These are phyloP conservation scores for Pyricularia sp. DNA, from an alignment of 2,329 filamentous ascomycete species.

Conservation along the genomic window DNA sequence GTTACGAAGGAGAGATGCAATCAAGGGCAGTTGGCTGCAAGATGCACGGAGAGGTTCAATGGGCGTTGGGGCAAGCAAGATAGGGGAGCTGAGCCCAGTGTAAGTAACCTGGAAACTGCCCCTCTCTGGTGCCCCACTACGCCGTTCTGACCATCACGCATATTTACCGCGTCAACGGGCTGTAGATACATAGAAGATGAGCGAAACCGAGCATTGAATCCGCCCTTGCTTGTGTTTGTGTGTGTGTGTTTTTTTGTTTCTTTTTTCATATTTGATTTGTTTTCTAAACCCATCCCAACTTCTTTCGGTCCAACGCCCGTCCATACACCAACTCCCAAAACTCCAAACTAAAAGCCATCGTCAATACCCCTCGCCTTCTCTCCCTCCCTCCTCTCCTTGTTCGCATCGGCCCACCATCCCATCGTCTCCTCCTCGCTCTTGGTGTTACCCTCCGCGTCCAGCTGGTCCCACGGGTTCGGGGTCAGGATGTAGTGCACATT, in stretches of 20 bases:
- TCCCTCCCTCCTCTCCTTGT: conserved; percentile 23
- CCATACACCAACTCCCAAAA: neutral
- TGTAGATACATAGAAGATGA: neutral
- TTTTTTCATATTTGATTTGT: neutral
- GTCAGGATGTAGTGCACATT: conserved; percentile 52
- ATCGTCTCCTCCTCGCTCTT: conserved; percentile 38
- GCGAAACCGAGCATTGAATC: neutral
- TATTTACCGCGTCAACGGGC: too few relatives aligned
- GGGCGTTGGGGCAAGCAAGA: neutral
- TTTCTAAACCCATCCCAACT: neutral
- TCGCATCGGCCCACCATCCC: conserved; percentile 45
- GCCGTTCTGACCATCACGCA: neutral
- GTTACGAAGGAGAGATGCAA: neutral
- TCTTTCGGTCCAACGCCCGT: neutral
- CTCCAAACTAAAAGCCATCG: conserved; percentile 8
- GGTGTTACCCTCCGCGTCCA: conserved; percentile 32
- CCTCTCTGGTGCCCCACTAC: neutral
- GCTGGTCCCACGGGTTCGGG: conserved; percentile 51
- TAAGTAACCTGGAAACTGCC: neutral
- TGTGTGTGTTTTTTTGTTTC: neutral
- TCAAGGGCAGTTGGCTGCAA: too few relatives aligned
- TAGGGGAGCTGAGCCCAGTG: neutral
- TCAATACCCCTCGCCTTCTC: conserved; percentile 11
- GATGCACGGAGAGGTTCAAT: too few relatives aligned
- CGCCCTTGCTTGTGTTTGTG: too few relatives aligned